A percentile compares a stretch with the other conserved stretches of the same genome.
Conservation (phyloP, 2,329 filamentous ascomycete species). For the Plenodomus lindquistii region DNA sequence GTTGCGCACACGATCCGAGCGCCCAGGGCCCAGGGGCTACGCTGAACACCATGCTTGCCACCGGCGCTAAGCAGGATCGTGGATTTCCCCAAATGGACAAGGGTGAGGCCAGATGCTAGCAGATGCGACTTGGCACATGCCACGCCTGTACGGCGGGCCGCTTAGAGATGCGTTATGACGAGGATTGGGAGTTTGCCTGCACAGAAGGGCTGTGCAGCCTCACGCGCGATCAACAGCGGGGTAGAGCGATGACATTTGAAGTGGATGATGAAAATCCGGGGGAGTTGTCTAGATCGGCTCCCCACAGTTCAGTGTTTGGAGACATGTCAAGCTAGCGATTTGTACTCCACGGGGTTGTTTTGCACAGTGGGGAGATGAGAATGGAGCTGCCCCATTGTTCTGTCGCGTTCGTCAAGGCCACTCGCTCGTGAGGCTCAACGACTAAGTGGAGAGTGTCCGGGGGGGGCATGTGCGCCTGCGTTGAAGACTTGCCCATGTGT, state of each 20-base stretch:
- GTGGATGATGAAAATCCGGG: not conserved
- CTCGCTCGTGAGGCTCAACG: constrained; percentile 34
- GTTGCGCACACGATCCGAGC: not conserved
- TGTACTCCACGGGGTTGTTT: constrained; percentile 25
- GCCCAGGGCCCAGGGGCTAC: constrained; percentile 14
- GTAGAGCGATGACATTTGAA: not conserved
- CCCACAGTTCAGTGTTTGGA: not conserved
- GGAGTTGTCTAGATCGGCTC: too few species aligned
- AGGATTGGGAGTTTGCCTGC: constrained; percentile 2
- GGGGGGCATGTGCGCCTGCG: constrained; percentile 8
- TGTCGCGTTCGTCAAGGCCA: constrained; percentile 10
- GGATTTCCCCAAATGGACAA: not conserved
- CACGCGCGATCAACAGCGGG: constrained; percentile 6
- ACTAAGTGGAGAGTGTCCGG: constrained; percentile 19
- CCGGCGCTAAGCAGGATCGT: constrained; percentile 11
- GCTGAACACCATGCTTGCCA: constrained; percentile 6
- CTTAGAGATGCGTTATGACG: too few species aligned
- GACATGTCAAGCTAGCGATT: not conserved
- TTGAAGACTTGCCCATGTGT: not conserved
- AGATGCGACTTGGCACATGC: constrained; percentile 6
- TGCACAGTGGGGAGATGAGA: constrained; percentile 18
- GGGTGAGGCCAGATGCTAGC: too few species aligned
- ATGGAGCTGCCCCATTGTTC: not conserved
- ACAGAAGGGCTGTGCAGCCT: constrained; percentile 3
- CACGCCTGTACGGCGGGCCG: not conserved